A percentile compares a stretch with the other conserved stretches of the same genome.
Evolutionary conservation across 768 basidiomycete genomes (phyloP).

Genomic region (Xerocomellus dryophilus): DNA sequence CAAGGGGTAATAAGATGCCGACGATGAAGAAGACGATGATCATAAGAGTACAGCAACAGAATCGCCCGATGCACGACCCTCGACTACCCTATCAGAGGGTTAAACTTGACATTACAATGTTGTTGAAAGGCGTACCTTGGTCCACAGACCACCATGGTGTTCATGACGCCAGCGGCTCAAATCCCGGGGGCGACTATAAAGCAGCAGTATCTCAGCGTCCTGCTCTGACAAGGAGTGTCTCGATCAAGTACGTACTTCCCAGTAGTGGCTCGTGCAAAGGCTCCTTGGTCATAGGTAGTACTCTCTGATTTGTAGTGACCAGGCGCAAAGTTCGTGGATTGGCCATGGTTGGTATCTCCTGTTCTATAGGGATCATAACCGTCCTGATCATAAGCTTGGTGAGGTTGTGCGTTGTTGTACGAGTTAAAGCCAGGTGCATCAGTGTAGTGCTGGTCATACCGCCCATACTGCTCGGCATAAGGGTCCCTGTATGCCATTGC

Average conservation of each 20-base stretch:
- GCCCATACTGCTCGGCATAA: slow-evolving; percentile 39
- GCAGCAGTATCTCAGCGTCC: slow-evolving; percentile 3
- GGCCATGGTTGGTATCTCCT: slow-evolving; percentile 24
- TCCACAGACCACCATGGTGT: slow-evolving; percentile 66
- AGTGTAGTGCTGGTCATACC: slow-evolving; percentile 32
- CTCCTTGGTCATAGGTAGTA: slow-evolving; percentile 39
- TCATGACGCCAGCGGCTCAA: slow-evolving; percentile 54
- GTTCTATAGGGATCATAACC: slow-evolving; percentile 31
- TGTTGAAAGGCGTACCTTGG: slow-evolving; percentile 41
- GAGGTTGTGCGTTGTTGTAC: slow-evolving; percentile 43
- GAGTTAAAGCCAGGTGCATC: slow-evolving; percentile 43
- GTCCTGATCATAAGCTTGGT: slow-evolving; percentile 53
- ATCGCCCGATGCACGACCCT: slow-evolving; percentile 58
- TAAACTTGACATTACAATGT: background rate
- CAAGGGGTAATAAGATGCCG: slow-evolving; percentile 62
- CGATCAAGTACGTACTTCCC: slow-evolving; percentile 28
- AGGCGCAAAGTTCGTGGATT: slow-evolving; percentile 13
- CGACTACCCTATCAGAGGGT: slow-evolving; percentile 50
- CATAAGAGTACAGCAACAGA: slow-evolving; percentile 76
- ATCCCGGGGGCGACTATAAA: slow-evolving; percentile 25
- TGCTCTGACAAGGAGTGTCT: background rate
- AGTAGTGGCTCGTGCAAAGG: slow-evolving; percentile 36
- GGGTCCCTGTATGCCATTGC: slow-evolving; percentile 55
- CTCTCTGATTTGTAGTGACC: slow-evolving; percentile 31
- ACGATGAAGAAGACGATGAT: slow-evolving; percentile 60